Evolutionary conservation across 2,329 filamentous ascomycete species (phyloP).

Genomic region (Colletotrichum chrysophilum): DNA sequence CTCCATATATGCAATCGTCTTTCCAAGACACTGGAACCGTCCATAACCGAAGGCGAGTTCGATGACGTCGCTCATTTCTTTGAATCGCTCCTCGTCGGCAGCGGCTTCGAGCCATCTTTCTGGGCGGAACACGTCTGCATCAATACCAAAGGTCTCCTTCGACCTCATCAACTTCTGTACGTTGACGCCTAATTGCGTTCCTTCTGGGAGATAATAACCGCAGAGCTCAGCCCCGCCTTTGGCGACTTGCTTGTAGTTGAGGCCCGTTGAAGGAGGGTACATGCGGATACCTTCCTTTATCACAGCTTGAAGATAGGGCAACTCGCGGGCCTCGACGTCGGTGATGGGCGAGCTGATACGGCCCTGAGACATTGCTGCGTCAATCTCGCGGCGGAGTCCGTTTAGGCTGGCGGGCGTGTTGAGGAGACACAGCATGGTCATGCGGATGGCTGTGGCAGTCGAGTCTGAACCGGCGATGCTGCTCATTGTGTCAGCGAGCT

Average conservation of each 20-base stretch:
- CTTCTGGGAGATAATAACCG: constrained; percentile 39
- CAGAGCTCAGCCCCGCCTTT: constrained; percentile 38
- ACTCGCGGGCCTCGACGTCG: constrained; percentile 38
- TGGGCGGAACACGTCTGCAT: constrained; percentile 49
- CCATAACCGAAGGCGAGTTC: constrained; percentile 50
- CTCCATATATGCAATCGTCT: constrained; percentile 47
- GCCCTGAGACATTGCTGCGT: constrained; percentile 27
- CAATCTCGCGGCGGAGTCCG: constrained; percentile 54
- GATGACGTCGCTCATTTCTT: constrained; percentile 38
- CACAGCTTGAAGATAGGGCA: constrained; percentile 54
- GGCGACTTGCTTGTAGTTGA: constrained; percentile 56
- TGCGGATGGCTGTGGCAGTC: constrained; percentile 41
- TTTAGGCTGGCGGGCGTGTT: constrained; percentile 50
- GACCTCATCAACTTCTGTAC: constrained; percentile 43
- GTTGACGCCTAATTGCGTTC: constrained; percentile 45
- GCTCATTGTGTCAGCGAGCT: not conserved
- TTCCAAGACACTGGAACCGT: constrained; percentile 49
- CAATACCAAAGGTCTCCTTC: constrained; percentile 44
- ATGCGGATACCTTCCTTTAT: constrained; percentile 57
- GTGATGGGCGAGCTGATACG: constrained; percentile 26
- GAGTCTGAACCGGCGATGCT: constrained; percentile 41
- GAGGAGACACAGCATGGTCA: constrained; percentile 55
- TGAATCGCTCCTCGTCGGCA: constrained; percentile 31
- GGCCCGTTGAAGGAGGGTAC: constrained; percentile 51
- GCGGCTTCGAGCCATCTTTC: constrained; percentile 52